Percentiles rank a stretch among this genome's conserved stretches.
Evolutionary conservation across 73 alveolate species (phyloP).

Genomic region (Stentor roeselii): DNA sequence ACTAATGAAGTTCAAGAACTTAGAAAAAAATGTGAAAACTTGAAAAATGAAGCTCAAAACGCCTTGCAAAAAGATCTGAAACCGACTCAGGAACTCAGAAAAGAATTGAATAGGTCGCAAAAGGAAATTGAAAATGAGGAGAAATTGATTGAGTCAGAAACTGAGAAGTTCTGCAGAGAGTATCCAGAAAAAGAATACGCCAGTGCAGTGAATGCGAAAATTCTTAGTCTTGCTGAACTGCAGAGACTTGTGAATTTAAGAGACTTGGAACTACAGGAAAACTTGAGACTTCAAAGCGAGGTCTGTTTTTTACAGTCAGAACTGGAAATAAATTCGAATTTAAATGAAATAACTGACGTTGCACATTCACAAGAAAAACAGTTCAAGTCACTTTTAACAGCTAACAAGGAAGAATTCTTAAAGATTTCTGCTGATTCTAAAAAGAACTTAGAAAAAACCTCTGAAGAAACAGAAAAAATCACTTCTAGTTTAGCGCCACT

Average conservation of each 20-base stretch:
- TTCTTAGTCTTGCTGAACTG: not conserved
- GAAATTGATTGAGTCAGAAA: not conserved
- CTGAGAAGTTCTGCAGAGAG: not conserved
- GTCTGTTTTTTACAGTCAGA: not conserved
- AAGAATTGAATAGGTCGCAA: not conserved
- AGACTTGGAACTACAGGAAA: not conserved
- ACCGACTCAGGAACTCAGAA: not conserved
- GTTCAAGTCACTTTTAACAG: not conserved
- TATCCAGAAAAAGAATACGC: not conserved
- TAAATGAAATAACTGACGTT: not conserved
- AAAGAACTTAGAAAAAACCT: not conserved
- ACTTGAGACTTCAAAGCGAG: not conserved
- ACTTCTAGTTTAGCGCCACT: not conserved
- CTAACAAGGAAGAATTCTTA: not conserved
- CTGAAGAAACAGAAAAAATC: not conserved
- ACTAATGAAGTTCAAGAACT: not conserved
- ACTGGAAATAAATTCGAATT: too few relatives aligned
- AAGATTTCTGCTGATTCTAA: not conserved
- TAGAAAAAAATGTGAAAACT: too few relatives aligned
- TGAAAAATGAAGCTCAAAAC: not conserved
- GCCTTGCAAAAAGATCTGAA: not conserved
- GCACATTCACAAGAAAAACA: not conserved
- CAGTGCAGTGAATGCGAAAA: not conserved
- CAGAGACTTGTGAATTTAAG: not conserved
- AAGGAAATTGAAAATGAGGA: not conserved